A percentile compares a stretch with the other conserved stretches of the same genome.
Evolutionary conservation across 495 filamentous ascomycete species (phyloP).

Genomic region (Xylaria scruposa): DNA sequence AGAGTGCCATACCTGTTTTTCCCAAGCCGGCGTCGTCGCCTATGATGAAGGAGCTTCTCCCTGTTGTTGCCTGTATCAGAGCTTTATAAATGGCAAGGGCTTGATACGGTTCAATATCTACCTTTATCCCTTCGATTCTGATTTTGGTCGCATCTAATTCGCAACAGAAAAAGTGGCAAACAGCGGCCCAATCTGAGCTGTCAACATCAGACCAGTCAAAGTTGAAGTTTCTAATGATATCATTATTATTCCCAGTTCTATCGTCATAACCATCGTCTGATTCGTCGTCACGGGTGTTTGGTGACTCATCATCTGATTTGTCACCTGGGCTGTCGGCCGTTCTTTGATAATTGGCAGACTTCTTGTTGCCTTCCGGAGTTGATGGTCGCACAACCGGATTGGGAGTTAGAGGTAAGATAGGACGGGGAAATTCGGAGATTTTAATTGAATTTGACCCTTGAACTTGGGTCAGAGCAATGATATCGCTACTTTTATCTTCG

Average conservation of each 20-base stretch:
- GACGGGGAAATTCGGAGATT: background rate
- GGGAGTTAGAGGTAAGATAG: background rate
- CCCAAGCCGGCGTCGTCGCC: background rate
- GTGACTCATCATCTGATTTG: background rate
- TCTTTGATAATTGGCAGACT: no score
- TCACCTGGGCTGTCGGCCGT: background rate
- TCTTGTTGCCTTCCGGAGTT: background rate
- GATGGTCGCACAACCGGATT: background rate
- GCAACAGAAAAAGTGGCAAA: background rate
- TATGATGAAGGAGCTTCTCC: background rate
- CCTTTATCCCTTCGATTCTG: background rate
- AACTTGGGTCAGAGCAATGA: conserved; percentile 2
- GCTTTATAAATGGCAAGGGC: background rate
- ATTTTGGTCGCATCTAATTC: background rate
- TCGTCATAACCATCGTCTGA: background rate
- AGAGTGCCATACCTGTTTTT: background rate
- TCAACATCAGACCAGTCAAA: background rate
- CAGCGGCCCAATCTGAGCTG: background rate
- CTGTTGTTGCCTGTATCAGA: background rate
- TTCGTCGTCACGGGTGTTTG: background rate
- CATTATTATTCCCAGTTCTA: background rate
- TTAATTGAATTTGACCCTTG: background rate
- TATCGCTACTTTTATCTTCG: background rate
- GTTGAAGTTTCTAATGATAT: background rate
- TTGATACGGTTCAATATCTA: conserved; percentile 5